A percentile compares a stretch with the other conserved stretches of the same genome.
These are phyloP conservation scores for Helichrysum umbraculigerum DNA, from an alignment of 129 eudicot genomes.

Conservation along the genomic window DNA sequence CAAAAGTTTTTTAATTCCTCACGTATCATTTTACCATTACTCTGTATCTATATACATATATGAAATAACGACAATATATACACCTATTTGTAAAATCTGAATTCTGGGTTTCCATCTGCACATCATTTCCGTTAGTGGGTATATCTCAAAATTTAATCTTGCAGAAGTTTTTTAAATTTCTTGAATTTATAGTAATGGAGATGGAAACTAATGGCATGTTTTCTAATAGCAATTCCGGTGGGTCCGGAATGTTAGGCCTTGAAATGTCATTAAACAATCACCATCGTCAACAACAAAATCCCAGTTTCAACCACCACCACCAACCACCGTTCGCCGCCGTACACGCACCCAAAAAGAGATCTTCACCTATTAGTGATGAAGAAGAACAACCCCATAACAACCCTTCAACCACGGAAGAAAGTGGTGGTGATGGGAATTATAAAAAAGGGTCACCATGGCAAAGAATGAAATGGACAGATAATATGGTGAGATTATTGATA, in stretches of 20 bases:
- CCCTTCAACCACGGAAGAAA: conserved; percentile 45
- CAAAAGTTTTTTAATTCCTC: background rate
- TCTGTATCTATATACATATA: background rate
- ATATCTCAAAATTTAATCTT: conserved; percentile 9
- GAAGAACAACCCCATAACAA: conserved; percentile 53
- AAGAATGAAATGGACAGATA: conserved; percentile 95
- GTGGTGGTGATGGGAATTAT: conserved; percentile 48
- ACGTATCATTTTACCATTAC: background rate
- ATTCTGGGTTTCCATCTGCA: conserved; percentile 31
- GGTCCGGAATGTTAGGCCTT: conserved; percentile 55
- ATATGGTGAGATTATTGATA: conserved; percentile 75
- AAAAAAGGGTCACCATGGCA: conserved; percentile 84
- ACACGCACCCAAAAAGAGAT: conserved; percentile 43
- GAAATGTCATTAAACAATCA: conserved; percentile 69
- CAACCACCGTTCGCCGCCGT: conserved; percentile 50
- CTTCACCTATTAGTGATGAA: conserved; percentile 63
- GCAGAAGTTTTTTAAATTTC: background rate
- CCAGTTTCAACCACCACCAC: conserved; percentile 42
- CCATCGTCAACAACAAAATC: conserved; percentile 34
- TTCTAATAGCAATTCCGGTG: conserved; percentile 28
- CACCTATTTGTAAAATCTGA: background rate
- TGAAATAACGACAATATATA: background rate
- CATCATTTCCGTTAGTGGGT: conserved; percentile 27
- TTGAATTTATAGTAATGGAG: background rate
- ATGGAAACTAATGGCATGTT: conserved; percentile 70